Evolutionary conservation across 23 red algal species (phyloP).

Genomic region (Gracilaria vermiculophylla): DNA sequence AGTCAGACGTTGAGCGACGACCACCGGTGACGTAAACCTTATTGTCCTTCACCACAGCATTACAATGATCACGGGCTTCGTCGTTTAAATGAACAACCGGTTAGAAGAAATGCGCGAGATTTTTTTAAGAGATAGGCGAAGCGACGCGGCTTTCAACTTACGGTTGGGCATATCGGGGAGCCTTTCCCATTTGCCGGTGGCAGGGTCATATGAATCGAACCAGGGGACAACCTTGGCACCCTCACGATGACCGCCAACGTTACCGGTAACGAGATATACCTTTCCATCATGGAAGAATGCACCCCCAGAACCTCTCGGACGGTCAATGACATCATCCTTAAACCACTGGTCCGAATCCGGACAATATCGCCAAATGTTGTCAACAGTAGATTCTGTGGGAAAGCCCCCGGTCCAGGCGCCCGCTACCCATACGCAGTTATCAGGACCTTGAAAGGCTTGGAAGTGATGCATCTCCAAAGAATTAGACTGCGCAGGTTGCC

Average conservation of each 20-base stretch:
- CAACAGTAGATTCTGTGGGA: conserved; percentile 47
- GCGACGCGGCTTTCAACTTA: conserved; percentile 23
- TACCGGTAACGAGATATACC: conserved; percentile 59
- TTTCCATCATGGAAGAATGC: conserved; percentile 43
- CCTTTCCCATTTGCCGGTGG: conserved; percentile 45
- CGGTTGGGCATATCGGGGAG: conserved; percentile 60
- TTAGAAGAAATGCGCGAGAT: neutral
- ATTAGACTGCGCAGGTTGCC: neutral
- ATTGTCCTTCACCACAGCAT: conserved; percentile 31
- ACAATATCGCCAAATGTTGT: conserved; percentile 60
- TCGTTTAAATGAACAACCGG: neutral
- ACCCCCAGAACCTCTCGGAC: conserved; percentile 53
- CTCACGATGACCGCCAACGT: conserved; percentile 66
- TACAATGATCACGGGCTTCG: conserved; percentile 68
- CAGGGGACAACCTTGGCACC: conserved; percentile 52
- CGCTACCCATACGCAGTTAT: conserved; percentile 60
- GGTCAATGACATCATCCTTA: conserved; percentile 24
- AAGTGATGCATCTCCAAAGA: conserved; percentile 72
- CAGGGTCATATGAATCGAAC: conserved; percentile 64
- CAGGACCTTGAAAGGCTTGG: conserved; percentile 58
- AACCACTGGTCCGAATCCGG: conserved; percentile 61
- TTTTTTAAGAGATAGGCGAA: too few relatives aligned
- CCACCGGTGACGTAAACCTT: conserved; percentile 61
- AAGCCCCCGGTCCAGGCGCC: conserved; percentile 67
- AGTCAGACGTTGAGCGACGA: conserved; percentile 30